Percentiles rank a stretch among this genome's conserved stretches.
Conservation (phyloP, 352 stramenopile species). For the Globisporangium apiculatum region DNA sequence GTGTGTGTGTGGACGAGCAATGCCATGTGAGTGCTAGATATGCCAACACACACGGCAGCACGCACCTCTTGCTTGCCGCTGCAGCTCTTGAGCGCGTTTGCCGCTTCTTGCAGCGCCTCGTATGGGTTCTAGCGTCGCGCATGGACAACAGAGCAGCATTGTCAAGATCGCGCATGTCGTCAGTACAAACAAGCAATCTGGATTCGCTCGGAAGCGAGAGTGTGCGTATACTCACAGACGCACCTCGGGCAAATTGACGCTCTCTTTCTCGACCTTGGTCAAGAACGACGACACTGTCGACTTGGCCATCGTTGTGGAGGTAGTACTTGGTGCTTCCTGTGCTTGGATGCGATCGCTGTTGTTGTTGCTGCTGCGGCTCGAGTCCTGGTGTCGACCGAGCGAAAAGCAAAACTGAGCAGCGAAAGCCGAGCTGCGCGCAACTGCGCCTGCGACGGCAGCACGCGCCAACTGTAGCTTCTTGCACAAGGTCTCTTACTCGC, state of each 20-base stretch:
- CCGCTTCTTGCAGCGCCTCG: conserved; percentile 27
- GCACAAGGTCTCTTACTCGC: no score
- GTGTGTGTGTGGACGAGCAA: not conserved
- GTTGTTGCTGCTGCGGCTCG: not conserved
- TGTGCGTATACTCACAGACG: not conserved
- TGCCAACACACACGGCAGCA: not conserved
- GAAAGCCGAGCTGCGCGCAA: no score
- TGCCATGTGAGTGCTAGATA: no score
- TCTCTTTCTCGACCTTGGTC: conserved; percentile 32
- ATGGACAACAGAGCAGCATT: not conserved
- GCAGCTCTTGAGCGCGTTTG: conserved; percentile 19
- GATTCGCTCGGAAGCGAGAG: not conserved
- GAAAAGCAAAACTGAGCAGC: conserved; percentile 8
- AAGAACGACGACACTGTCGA: conserved; percentile 23
- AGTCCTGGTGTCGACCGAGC: not conserved
- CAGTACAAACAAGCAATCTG: not conserved
- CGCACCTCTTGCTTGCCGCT: conserved; percentile 25
- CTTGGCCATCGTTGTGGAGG: not conserved
- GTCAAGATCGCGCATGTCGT: not conserved
- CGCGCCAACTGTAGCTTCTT: no score
- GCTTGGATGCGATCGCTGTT: not conserved
- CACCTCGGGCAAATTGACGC: conserved; percentile 30
- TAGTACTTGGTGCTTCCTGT: not conserved
- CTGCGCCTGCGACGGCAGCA: not conserved
- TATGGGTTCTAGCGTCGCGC: conserved; percentile 23